Conservation (phyloP, 2,329 filamentous ascomycete genomes). For the Myriosclerotinia duriaeana region DNA sequence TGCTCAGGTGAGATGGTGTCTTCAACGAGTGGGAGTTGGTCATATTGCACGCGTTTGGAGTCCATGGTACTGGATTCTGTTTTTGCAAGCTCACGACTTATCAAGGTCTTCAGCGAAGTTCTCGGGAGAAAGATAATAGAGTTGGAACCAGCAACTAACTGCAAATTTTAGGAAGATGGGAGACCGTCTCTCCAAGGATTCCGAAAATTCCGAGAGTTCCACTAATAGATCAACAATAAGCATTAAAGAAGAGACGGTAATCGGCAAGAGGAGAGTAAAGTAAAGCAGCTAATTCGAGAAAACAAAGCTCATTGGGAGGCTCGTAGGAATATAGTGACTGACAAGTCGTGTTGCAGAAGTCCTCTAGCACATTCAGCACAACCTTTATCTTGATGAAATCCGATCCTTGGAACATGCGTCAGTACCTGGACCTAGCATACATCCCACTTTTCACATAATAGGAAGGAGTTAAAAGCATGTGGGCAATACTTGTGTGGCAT, state of each 20-base stretch:
- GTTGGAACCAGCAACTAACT: not conserved
- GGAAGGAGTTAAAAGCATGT: constrained; percentile 10
- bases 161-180: no score
- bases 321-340: not conserved
- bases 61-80: not conserved
- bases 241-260: not conserved
- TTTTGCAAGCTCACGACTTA: no score
- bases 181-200: no score
- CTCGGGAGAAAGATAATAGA: not conserved
- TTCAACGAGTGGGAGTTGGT: constrained; percentile 7
- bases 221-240: no score
- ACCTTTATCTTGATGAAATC: not conserved
- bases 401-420: constrained; percentile 2
- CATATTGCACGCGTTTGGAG: not conserved
- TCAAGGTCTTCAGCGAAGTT: no score
- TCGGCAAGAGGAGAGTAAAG: no score
- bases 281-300: not conserved
- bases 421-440: not conserved
- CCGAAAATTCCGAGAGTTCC: not conserved
- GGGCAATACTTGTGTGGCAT: not conserved
- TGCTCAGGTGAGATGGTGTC: no score
- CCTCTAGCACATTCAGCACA: not conserved
- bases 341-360: no score
- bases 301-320: not conserved
- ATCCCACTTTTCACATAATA: constrained; percentile 8